These are phyloP conservation scores for Trypanosoma theileri DNA, from an alignment of 208 protist genomes.

Conservation along the genomic window DNA sequence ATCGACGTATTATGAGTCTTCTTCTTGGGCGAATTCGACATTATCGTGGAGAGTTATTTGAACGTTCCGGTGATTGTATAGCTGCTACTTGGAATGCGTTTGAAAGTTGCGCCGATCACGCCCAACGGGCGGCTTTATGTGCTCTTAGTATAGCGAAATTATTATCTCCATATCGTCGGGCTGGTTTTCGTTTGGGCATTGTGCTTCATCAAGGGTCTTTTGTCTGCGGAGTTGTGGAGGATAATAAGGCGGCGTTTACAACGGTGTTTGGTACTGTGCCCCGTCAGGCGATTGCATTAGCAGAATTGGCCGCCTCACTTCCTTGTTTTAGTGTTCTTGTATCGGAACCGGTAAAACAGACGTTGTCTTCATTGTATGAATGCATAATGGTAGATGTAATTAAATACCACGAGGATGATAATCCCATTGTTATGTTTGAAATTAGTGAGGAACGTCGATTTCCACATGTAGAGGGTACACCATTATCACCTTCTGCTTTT, in stretches of 20 bases:
- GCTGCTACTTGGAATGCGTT: conserved; percentile 85
- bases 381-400: conserved; percentile 85
- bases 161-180: conserved; percentile 46
- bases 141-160: conserved; percentile 62
- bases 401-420: conserved; percentile 38
- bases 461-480: conserved; percentile 8
- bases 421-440: conserved; percentile 75
- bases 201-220: conserved; percentile 79
- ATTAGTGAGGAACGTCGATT: conserved; percentile 34
- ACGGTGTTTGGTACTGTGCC: conserved; percentile 78
- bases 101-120: conserved; percentile 73
- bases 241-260: conserved; percentile 75
- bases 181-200: conserved; percentile 74
- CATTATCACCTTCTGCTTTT: conserved; percentile 32
- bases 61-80: conserved; percentile 73
- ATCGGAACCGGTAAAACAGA: conserved; percentile 80
- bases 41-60: conserved; percentile 70
- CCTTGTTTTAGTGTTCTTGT: conserved; percentile 57
- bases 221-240: conserved; percentile 77
- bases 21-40: conserved; percentile 66
- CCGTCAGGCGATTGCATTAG: conserved; percentile 53
- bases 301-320: conserved; percentile 59
- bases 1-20: conserved; percentile 77
- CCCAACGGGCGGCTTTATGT: conserved; percentile 60
- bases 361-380: conserved; percentile 63